Conservation (phyloP, 208 protist species). For the Vickermania spadyakhi region DNA sequence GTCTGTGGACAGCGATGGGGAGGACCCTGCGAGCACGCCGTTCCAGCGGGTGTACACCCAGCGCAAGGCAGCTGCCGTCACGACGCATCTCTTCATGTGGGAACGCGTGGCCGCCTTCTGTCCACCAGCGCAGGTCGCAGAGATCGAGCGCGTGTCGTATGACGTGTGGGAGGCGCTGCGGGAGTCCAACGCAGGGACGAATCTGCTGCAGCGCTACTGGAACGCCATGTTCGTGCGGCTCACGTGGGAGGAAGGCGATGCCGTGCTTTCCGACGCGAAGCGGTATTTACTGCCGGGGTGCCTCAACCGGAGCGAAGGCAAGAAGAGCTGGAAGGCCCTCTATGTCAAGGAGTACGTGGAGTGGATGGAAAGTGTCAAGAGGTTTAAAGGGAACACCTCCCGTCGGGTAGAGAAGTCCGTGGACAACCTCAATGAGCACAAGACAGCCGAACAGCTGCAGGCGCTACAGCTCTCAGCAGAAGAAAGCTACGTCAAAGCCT, state of each 20-base stretch:
- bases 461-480: constrained; percentile 35
- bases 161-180: constrained; percentile 31
- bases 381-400: constrained; percentile 52
- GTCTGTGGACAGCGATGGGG: too few relatives aligned
- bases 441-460: constrained; percentile 33
- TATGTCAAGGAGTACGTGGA: constrained; percentile 63
- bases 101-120: constrained; percentile 53
- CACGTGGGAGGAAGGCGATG: constrained; percentile 37
- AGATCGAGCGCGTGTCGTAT: constrained; percentile 34
- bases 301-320: constrained; percentile 44
- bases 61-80: constrained; percentile 25
- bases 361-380: constrained; percentile 33
- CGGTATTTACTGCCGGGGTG: constrained; percentile 19
- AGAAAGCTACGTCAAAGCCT: constrained; percentile 28
- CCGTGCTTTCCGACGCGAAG: constrained; percentile 20
- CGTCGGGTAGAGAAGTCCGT: constrained; percentile 44
- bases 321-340: constrained; percentile 47
- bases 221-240: constrained; percentile 62
- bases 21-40: too few relatives aligned
- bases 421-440: constrained; percentile 27
- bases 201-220: constrained; percentile 78
- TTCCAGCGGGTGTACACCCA: constrained; percentile 16
- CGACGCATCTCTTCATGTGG: constrained; percentile 55
- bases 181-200: constrained; percentile 25
- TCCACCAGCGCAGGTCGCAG: constrained; percentile 30